These are phyloP conservation scores for Thecamonas trahens DNA, from an alignment of 78 protist species.

Conservation along the genomic window DNA sequence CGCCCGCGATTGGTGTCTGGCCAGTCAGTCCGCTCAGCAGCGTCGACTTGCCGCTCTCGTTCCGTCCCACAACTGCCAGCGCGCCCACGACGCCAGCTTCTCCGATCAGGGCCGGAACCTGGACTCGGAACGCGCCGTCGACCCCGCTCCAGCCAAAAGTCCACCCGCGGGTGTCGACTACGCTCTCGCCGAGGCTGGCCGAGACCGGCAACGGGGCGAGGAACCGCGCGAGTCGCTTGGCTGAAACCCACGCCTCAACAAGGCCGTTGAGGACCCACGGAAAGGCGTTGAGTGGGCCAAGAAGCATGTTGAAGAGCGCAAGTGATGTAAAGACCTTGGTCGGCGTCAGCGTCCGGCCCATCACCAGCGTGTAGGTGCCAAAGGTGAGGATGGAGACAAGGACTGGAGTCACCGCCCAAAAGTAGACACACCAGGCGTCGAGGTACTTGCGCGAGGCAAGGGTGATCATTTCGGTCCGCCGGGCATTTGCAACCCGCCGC, in stretches of 20 bases:
- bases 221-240: not conserved
- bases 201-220: no score
- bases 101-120: no score
- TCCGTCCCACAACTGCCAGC: not conserved
- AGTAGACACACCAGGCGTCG: slow-evolving; percentile 33
- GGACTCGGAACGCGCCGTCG: no score
- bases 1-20: no score
- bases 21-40: no score
- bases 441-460: slow-evolving; percentile 14
- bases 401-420: slow-evolving; percentile 41
- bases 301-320: slow-evolving; percentile 17
- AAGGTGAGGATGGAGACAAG: slow-evolving; percentile 17
- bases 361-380: not conserved
- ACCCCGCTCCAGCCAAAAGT: no score
- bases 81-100: no score
- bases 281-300: slow-evolving; percentile 25
- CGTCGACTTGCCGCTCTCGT: not conserved
- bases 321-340: slow-evolving; percentile 19
- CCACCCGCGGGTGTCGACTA: no score
- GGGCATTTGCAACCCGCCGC: not conserved
- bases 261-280: slow-evolving; percentile 35
- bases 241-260: slow-evolving; percentile 14
- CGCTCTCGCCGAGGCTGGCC: no score
- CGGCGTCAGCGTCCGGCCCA: not conserved
- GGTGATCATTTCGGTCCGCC: not conserved